Evolutionary conservation across 2,329 filamentous ascomycete genomes (phyloP), one percentile per base, ranked within the genome.

Genomic region (Colletotrichum karsti): DNA sequence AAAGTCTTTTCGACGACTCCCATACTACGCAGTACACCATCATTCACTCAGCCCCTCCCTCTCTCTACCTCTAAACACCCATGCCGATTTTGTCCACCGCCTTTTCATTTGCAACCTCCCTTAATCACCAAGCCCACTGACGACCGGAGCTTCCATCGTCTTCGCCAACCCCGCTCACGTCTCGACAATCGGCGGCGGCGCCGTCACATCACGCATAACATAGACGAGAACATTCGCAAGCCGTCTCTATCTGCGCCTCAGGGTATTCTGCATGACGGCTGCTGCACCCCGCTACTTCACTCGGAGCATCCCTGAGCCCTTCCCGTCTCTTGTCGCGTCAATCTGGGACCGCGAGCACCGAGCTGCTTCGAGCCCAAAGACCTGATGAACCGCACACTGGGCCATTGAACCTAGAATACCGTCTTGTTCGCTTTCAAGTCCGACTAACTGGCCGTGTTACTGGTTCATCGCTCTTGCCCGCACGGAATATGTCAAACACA

Each of bases 71-170:
- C 53, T 56, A 20, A 56, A n/a, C n/a, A n/a, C 28, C 53, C 35
- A 41, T 39, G 53, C 53, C 33, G 28, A 30, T 37, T 37, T 18
- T 26, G 30, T 35, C 63, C 58, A 63, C 63, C 58, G 50, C 58
- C 50, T 41, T 63, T 63, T 56, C n/a, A 30, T 15, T 20, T 48
- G 13, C 33, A 26, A 50, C 55, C 39, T 50, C 39, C 48, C n/a
- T 35, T 26, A 24, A 41, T 20, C 57, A 48, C 15, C 33, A 33
- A 37, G 20, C n/a, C n/a, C 20, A 18, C 26, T 48, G 8, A 18
- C 30, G 20, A 28, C 26, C 26, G 30, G 15, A 55, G 20, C 41
- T 28, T 26, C 33, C 61, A 26, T 28, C 30, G 50, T 39, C 24
- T 39, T 59, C 20, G 46, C 26, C 33, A 20, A 37, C 51, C 18